Evolutionary conservation across 192 early-diverging fungal species (phyloP), one percentile per base, ranked within the genome.

Genomic region (Mycoemilia scoparia): DNA sequence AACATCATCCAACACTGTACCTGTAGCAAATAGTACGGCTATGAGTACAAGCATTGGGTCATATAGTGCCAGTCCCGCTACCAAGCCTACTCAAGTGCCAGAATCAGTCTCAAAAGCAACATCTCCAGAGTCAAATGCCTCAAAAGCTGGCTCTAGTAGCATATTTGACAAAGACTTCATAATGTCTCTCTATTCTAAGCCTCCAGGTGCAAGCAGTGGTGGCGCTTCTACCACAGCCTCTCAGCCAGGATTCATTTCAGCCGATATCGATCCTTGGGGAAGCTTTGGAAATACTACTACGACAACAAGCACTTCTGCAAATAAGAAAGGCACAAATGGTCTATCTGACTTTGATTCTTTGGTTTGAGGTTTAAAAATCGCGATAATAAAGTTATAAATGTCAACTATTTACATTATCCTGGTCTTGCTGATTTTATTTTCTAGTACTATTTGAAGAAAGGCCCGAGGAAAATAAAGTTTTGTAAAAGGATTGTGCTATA

Each of bases 171-270:
- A 36, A 27, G 54, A 39, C 38, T 62, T 57, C 36, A 62, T 62
- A 37, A 62, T 62, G 59, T 57, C 53, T n/a, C 45, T 62, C 6
- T 62, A 62, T 45, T 35, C 39, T 11, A 62, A 56, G 29, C 18
- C 20, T 5, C 22, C 38, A n/a, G n/a, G n/a, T n/a, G n/a, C n/a
- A n/a, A n/a, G n/a, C n/a, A n/a, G n/a, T n/a, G n/a, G n/a, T n/a
- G n/a, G n/a, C n/a, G n/a, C n/a, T n/a, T n/a, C n/a, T n/a, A n/a
- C n/a, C n/a, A n/a, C n/a, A n/a, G n/a, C n/a, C n/a, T n/a, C n/a
- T n/a, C n/a, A n/a, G n/a, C n/a, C n/a, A n/a, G n/a, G n/a, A n/a
- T n/a, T n/a, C n/a, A n/a, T n/a, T n/a, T n/a, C n/a, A n/a, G n/a
- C n/a, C n/a, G n/a, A n/a, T n/a, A n/a, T n/a, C n/a, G n/a, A n/a